Percentiles rank a stretch among this genome's conserved stretches.
phyloP scores from a whole-genome alignment of 805 yeast genomes.

The Zygosaccharomyces kombuchaensis region DNA sequence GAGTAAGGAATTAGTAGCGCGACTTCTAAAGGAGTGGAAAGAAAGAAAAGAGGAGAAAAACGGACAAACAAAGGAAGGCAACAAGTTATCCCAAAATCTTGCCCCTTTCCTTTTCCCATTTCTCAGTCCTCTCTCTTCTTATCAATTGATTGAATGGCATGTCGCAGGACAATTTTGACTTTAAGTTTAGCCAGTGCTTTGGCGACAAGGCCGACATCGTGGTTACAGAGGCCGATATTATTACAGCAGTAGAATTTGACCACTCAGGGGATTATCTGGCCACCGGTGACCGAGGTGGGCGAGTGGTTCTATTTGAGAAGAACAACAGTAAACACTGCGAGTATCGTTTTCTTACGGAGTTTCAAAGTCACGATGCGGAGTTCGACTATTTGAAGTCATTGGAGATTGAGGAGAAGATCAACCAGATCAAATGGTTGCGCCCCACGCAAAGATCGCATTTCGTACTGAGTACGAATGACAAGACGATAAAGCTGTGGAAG shows the following conservation, averaged over 20 bases:
- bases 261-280: conserved; percentile 92
- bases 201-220: conserved; percentile 98
- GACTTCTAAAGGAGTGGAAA: background rate
- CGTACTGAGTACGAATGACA: conserved; percentile 88
- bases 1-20: background rate
- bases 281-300: conserved; percentile 97
- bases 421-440: conserved; percentile 94
- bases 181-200: conserved; percentile 91
- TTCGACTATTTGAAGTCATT: conserved; percentile 92
- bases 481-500: conserved; percentile 98
- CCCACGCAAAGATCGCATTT: conserved; percentile 88
- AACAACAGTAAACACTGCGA: conserved; percentile 78
- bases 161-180: conserved; percentile 38
- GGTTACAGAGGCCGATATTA: conserved; percentile 94
- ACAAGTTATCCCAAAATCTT: background rate
- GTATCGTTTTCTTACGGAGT: conserved; percentile 92
- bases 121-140: background rate
- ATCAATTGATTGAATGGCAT: conserved; percentile 26
- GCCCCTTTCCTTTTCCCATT: background rate
- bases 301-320: conserved; percentile 93
- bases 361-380: conserved; percentile 97
- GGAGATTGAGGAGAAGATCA: conserved; percentile 97
- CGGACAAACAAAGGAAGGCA: background rate
- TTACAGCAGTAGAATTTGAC: conserved; percentile 94
- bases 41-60: background rate